phyloP scores from a whole-genome alignment of 2,329 filamentous ascomycete species.

The Fusarium bactridioides region DNA sequence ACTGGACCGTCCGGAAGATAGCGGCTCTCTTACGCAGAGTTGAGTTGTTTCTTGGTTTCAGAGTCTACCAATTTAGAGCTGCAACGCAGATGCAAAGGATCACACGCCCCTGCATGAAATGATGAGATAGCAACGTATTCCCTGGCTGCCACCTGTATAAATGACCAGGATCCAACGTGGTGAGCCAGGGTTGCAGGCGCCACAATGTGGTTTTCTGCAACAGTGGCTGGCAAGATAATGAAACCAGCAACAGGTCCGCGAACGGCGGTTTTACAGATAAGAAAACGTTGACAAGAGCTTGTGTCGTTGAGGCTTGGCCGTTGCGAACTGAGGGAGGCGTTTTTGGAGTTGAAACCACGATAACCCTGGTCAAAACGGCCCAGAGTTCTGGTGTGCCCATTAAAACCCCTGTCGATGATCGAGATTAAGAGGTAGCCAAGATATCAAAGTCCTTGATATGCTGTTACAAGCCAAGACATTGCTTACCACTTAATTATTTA shows the following conservation, averaged over 20 bases:
- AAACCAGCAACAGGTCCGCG: not conserved
- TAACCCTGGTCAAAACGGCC: conserved; percentile 7
- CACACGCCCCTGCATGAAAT: conserved; percentile 35
- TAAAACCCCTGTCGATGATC: conserved; percentile 19
- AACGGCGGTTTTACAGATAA: not conserved
- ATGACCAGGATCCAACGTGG: conserved; percentile 23
- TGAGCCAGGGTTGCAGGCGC: conserved; percentile 16
- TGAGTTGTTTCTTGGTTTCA: conserved; percentile 12
- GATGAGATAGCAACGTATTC: conserved; percentile 14
- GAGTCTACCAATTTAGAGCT: conserved; percentile 11
- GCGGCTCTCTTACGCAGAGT: not conserved
- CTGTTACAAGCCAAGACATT: conserved; percentile 1
- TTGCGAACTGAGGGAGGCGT: conserved; percentile 2
- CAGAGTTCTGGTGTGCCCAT: conserved; percentile 9
- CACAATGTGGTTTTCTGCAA: conserved; percentile 15
- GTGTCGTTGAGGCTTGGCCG: conserved; percentile 6
- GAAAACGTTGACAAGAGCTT: not conserved
- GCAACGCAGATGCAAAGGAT: conserved; percentile 2
- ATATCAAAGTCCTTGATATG: not conserved
- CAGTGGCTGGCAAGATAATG: conserved; percentile 11
- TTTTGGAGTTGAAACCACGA: not conserved
- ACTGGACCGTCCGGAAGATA: not conserved
- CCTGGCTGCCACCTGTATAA: not conserved
- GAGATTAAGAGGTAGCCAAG: conserved; percentile 1
- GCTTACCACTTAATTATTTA: not conserved